These are phyloP conservation scores for Chlamydomonas incerta DNA, from an alignment of 139 green algal genomes.

Conservation along the genomic window DNA sequence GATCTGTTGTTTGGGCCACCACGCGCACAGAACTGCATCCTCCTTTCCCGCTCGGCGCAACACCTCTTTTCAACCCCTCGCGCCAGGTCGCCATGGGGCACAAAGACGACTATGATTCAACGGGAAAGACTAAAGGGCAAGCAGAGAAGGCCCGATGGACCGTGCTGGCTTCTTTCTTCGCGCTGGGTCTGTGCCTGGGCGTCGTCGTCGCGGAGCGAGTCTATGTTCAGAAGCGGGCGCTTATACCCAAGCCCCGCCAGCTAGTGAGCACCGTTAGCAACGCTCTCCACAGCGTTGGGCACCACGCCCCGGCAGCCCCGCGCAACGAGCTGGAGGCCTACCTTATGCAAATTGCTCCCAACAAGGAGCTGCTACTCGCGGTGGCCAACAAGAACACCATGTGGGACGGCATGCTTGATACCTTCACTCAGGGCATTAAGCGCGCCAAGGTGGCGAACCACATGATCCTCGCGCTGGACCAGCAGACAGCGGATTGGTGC, in stretches of 20 bases:
- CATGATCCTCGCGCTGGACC: constrained; percentile 93
- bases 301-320: not conserved
- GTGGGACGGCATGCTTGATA: constrained; percentile 74
- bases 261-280: constrained; percentile 14
- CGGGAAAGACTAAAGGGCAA: constrained; percentile 54
- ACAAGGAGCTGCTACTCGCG: constrained; percentile 89
- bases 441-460: constrained; percentile 80
- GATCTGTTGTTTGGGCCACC: no score
- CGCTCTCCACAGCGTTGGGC: constrained; percentile 23
- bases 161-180: constrained; percentile 61
- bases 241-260: constrained; percentile 46
- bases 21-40: no score
- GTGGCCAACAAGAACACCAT: constrained; percentile 92
- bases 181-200: constrained; percentile 74
- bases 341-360: constrained; percentile 75
- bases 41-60: no score
- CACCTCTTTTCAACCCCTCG: no score
- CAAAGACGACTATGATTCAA: constrained; percentile 48
- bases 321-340: constrained; percentile 57
- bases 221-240: constrained; percentile 58
- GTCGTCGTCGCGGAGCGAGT: constrained; percentile 73
- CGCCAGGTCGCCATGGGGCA: no score
- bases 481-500: constrained; percentile 64
- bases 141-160: constrained; percentile 53
- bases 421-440: constrained; percentile 73